Evolutionary conservation across 78 protist species (phyloP), one percentile per base, ranked within the genome.

Genomic region (Blattamonas nauphoetae): DNA sequence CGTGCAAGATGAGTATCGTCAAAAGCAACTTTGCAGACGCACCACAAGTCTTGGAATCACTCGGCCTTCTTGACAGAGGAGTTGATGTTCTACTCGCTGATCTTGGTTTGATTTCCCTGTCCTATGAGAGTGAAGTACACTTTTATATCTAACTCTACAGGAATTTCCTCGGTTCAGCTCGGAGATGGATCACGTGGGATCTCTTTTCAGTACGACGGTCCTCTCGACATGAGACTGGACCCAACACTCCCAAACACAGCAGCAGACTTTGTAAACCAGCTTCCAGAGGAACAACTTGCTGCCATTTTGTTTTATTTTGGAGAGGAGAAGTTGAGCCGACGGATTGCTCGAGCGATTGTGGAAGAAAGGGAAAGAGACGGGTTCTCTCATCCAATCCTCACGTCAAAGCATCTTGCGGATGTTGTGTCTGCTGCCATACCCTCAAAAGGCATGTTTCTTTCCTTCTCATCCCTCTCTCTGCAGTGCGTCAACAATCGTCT

Each of bases 151-250:
- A n/a, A n/a, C n/a, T n/a, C n/a, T n/a, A n/a, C n/a, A n/a, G 83
- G 83, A 33, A 33, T 33, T 38, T 33, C 43, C 41, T 79, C 83
- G 29, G 21, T 33, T 33, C 83, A 79, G 41, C 83, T 79, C 32
- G 83, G 21, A n/a, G 83, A 79, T 36, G 42, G 42, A 6, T 32
- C 83, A 4, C 83, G 83, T 4, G 83, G 83, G 83, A 6, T 79
- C 32, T 79, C 83, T 5, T 79, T 79, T 21, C 83, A 33, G 32
- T 11, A 38, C 32, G 43, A 6, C 41, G 83, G 83, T 11, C 83
- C 83, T 4, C 41, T 79, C 29, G 83, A 79, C 83, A 79, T 79
- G 83, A 4, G 83, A 21, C 83, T 79, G 33, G 83, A 79, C 41
- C 83, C 83, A 5, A 5, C 6, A 5, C 41, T 6, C 45, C 83